Percentiles rank a stretch among this genome's conserved stretches.
Evolutionary conservation across 257 asterid species (phyloP).

Genomic region (Solanum piurae): DNA sequence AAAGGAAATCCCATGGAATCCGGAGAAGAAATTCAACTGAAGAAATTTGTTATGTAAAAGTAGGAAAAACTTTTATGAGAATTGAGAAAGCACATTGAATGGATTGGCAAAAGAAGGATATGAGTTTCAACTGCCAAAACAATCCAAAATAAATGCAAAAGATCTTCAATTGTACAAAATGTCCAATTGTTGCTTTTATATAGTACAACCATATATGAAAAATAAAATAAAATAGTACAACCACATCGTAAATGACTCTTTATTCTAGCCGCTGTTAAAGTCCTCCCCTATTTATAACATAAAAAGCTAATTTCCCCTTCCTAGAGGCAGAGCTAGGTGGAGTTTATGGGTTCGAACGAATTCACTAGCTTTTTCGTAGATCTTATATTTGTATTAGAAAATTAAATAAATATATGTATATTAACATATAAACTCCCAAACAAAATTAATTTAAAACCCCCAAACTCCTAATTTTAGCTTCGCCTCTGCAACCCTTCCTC

Average conservation of each 20-base stretch:
- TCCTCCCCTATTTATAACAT: not conserved
- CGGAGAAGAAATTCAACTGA: not conserved
- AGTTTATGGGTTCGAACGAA: no score
- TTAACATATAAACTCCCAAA: no score
- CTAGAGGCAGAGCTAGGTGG: not conserved
- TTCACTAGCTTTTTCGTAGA: no score
- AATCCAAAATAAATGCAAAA: not conserved
- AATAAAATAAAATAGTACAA: no score
- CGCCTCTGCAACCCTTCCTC: fast-evolving
- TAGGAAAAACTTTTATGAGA: not conserved
- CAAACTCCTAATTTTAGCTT: no score
- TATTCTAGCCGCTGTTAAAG: not conserved
- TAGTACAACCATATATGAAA: not conserved
- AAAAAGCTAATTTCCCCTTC: not conserved
- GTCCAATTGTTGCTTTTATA: not conserved
- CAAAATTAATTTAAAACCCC: no score
- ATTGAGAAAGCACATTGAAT: not conserved
- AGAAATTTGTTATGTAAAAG: not conserved
- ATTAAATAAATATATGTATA: no score
- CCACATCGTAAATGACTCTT: not conserved
- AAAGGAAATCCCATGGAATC: not conserved
- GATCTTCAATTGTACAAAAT: not conserved
- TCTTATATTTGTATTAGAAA: no score
- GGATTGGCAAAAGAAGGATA: not conserved
- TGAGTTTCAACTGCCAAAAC: not conserved